Base-by-base conservation (phyloP, 1,284 basidiomycete species). In the Irpex sp. region DNA sequence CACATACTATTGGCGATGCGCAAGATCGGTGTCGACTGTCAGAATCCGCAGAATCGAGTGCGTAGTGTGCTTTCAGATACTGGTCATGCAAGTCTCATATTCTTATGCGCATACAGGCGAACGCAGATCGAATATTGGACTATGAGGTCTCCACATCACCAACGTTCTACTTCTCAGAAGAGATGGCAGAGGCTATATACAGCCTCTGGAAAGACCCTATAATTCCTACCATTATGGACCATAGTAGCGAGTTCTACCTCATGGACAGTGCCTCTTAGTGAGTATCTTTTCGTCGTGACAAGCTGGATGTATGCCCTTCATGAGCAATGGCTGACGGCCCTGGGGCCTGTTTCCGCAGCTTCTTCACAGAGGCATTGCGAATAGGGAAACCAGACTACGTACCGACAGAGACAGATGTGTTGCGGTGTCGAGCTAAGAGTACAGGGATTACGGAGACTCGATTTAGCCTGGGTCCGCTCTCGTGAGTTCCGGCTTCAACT, bases 261-360 rank as follows among this genome's bases (percentile, higher is more conserved):
- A 98, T 98, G 96, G 97, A 98, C 76, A 95, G 89, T 58, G 96
- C 96, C 0, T 82, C 84, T 54, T 98, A 98, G 91, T 95, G 70
- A 73, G 91, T 85, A 34, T 56, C 19, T 58, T 48, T 47, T 38
- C 17, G 8, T 5, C 11, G 11, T 6, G 26, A 4, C 6, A 26
- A 21, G 6, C 6, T 26, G 2, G 5, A 48, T 26, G 8, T 13
- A 37, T 47, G 54, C 54, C 8, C 15, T 15, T 31, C 40, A 49
- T 4, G 59, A 48, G 19, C 17, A 11, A 15, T 15, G 31, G 21
- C 36, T n/a, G 15, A 15, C 54, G 57, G 26, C 51, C 55, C 21
- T 26, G 40, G 17, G 36, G n/a, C 19, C 54, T 11, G 4, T 51
- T 34, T 19, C 26, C 21, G 58, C 60, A 95, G 93, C 76, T 98